Base-by-base conservation (phyloP, 2,329 filamentous ascomycete species). In the Diaporthe sp. region DNA sequence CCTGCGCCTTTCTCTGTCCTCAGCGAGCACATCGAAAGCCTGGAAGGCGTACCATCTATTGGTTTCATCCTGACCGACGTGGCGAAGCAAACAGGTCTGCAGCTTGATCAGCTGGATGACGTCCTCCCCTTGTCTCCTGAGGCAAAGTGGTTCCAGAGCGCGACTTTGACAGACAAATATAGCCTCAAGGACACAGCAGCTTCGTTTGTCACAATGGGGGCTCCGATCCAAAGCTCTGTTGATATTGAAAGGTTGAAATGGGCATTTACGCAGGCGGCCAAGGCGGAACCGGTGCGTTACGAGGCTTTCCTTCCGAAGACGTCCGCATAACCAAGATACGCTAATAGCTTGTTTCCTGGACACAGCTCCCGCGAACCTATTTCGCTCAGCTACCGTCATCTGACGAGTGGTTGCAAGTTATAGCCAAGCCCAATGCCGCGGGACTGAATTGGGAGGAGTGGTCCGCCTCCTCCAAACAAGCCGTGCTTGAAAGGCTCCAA, bases 1-100 rank as follows among this genome's bases (percentile, higher is more conserved):
- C 57, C 71, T 17, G 44, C 71, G 34, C 58, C 57, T 22, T 72
- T 72, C 34, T 72, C 71, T 12, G 7, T 72, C 4, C 44, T 72
- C 5, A 20, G 39, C 34, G 57, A 72, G 20, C 17, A 34, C 22
- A 49, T 72, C 4, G 3, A 44, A 6, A 47, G 25, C 12, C 42
- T 15, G 12, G 31, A 42, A 3, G 10, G 9, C 17, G 1, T 25
- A n/a, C 57, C n/a, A 6, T 55, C 71, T 6, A 34, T 72, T 2
- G 57, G 65, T 2, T 20, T 5, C 1, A n/a, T 53, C 7, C 12
- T 72, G n/a, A 34, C n/a, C n/a, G 3, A 55, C 3, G 71, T 72
- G 20, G 9, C 71, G 3, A 42, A 53, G 6, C 71, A 72, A 17
- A 63, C 71, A 22, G 58, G 57, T 1, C 58, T 72, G 34, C n/a